phyloP scores from a whole-genome alignment of 345 rosid genomes.

The Durio zibethinus region DNA sequence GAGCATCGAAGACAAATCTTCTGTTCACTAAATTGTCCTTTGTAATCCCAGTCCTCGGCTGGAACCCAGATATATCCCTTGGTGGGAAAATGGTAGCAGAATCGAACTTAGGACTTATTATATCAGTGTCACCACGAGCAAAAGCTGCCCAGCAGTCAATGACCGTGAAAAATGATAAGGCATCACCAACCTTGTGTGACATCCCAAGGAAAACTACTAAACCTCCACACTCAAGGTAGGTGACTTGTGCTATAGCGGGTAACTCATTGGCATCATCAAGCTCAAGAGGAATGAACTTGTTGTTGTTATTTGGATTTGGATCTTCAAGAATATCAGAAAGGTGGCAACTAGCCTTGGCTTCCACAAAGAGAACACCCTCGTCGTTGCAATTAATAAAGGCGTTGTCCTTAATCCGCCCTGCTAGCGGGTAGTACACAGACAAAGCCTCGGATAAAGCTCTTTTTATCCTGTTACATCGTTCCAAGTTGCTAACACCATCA shows the following conservation, averaged over 20 bases:
- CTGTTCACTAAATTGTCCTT: slow-evolving; percentile 34
- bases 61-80: slow-evolving; percentile 12
- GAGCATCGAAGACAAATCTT: slow-evolving; percentile 38
- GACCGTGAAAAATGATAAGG: slow-evolving; percentile 10
- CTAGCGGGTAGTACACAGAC: slow-evolving; percentile 29
- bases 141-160: not conserved
- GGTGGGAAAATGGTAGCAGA: slow-evolving; percentile 44
- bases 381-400: slow-evolving; percentile 32
- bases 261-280: slow-evolving; percentile 4
- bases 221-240: slow-evolving; percentile 6
- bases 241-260: not conserved
- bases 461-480: slow-evolving; percentile 14
- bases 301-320: not conserved
- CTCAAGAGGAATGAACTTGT: slow-evolving; percentile 2
- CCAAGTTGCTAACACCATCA: not conserved
- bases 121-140: not conserved
- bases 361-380: slow-evolving; percentile 26
- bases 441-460: slow-evolving; percentile 23
- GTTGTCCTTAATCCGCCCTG: slow-evolving; percentile 33
- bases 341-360: slow-evolving; percentile 23
- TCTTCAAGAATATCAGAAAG: slow-evolving; percentile 5
- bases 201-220: not conserved
- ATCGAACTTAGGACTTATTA: slow-evolving; percentile 27
- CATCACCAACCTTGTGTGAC: slow-evolving; percentile 12
- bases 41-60: slow-evolving; percentile 15